Evolutionary conservation across 768 basidiomycete species (phyloP), one percentile per base, ranked within the genome.

Genomic region (Austroboletus festivus): DNA sequence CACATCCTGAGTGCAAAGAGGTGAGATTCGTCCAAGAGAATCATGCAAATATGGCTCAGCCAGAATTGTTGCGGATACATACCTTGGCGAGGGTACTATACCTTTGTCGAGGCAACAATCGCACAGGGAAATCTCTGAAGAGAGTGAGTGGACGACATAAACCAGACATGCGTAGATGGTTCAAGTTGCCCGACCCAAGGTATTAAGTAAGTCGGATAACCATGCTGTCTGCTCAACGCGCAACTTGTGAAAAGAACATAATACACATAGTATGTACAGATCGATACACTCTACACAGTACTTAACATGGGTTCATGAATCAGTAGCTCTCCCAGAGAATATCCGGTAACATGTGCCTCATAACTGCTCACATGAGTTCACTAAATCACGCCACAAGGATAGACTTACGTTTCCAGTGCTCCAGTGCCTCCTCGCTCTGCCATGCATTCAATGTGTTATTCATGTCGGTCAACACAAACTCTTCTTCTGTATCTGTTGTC

Each of bases 241-340:
- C n/a, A n/a, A n/a, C n/a, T n/a, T n/a, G n/a, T n/a, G n/a, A n/a
- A n/a, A n/a, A n/a, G n/a, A n/a, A n/a, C n/a, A n/a, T n/a, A n/a
- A n/a, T n/a, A n/a, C n/a, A n/a, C n/a, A n/a, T n/a, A n/a, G n/a
- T n/a, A n/a, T n/a, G n/a, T n/a, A n/a, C n/a, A n/a, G n/a, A n/a
- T n/a, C n/a, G n/a, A n/a, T n/a, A n/a, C n/a, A n/a, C n/a, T n/a
- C n/a, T n/a, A n/a, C n/a, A n/a, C n/a, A n/a, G n/a, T n/a, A n/a
- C n/a, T n/a, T n/a, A n/a, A n/a, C n/a, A n/a, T n/a, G 7, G 28
- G 28, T 6, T 28, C 28, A 28, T 28, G 18, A 18, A 18, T 74
- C 69, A 92, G 65, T 83, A 91, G 6, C 83, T 85, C 68, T 89
- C 85, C 89, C 89, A 92, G 53, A 85, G 72, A 12, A 78, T 55